Evolutionary conservation across 2,329 filamentous ascomycete genomes (phyloP), one percentile per base, ranked within the genome.

Genomic region (Exserohilum rostratum): DNA sequence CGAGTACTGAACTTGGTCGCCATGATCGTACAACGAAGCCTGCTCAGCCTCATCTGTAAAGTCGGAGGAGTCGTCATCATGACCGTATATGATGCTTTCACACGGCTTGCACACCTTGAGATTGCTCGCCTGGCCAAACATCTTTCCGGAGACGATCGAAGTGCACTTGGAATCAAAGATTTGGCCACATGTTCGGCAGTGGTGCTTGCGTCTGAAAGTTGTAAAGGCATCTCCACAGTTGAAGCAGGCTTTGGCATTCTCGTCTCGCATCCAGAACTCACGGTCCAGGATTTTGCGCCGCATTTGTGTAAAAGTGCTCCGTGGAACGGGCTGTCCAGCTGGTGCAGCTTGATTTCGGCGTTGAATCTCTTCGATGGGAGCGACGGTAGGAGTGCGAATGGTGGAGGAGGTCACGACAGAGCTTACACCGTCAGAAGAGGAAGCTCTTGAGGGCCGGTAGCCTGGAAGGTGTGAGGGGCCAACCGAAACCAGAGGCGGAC

Each of bases 201-300:
- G 95, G 73, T 99, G 95, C 71, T 99, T 99, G 61, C 95, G 87
- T 55, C 95, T 86, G 71, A 98, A 98, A 1, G 93, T 95, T 0
- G 91, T 92, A 70, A 99, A 99, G 2, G 90, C 85, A 54, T 91
- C 89, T 39, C 91, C 91, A 68, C 95, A 99, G 39, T 91, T 85
- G 72, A 97, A 99, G 70, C 95, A 99, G 67, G 97, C 93, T 72
- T 96, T 98, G 55, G 93, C 96, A 59, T 96, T 97, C 70, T 98
- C 95, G 71, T 99, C 95, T 55, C 92, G 90, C 95, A 99, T 99
- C 95, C 93, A 98, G 66, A 96, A 98, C 65, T 98, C 93, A 69
- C 93, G 95, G 72, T 90, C 96, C 40, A 98, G 79, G 6, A 99
- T 88, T 69, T 93, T 92, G 67, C 91, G 90, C 58, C 89, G 87